Conservation (phyloP, 306 rosid species). For the Parietaria judaica region DNA sequence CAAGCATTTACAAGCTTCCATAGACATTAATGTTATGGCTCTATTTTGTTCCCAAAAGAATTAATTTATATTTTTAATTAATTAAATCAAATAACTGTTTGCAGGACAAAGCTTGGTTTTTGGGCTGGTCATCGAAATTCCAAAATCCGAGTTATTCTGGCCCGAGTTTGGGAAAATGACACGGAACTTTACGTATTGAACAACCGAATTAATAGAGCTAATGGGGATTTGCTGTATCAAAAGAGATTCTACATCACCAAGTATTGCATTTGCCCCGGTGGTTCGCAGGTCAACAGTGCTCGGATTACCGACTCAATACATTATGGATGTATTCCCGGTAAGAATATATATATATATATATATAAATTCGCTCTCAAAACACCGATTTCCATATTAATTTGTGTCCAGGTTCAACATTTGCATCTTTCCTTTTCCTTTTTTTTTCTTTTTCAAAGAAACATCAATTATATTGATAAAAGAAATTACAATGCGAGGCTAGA, state of each 20-base stretch:
- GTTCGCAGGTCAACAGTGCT: constrained; percentile 98
- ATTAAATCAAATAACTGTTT: constrained; percentile 18
- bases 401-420: no score
- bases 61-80: not conserved
- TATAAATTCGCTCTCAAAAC: no score
- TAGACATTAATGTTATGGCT: not conserved
- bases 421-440: no score
- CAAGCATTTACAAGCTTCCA: not conserved
- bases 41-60: not conserved
- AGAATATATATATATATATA: constrained; percentile 18
- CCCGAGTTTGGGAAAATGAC: constrained; percentile 92
- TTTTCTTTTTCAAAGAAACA: no score
- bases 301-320: constrained; percentile 91
- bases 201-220: constrained; percentile 85
- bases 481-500: no score
- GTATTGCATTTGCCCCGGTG: constrained; percentile 97
- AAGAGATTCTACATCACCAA: constrained; percentile 76
- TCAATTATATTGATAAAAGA: no score
- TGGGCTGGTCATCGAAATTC: constrained; percentile 99
- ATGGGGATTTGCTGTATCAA: constrained; percentile 74
- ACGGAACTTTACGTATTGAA: constrained; percentile 86
- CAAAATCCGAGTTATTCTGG: constrained; percentile 89
- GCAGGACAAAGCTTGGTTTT: constrained; percentile 84
- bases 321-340: constrained; percentile 97
- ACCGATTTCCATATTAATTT: no score